Evolutionary conservation across 345 rosid genomes (phyloP), one percentile per base, ranked within the genome.

Genomic region (Carallia brachiata): DNA sequence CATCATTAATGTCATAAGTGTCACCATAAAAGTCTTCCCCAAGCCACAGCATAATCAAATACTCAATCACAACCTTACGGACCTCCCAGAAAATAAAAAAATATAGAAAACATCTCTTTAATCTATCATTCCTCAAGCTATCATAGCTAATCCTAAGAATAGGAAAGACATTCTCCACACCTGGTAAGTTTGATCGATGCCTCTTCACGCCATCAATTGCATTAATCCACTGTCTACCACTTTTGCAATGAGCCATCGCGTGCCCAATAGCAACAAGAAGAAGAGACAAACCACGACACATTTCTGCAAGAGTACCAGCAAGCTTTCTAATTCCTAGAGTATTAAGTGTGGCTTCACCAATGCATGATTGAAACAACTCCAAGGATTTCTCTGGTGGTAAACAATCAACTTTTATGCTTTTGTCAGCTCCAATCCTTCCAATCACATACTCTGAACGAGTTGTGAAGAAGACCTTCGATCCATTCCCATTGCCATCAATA

Each of bases 11-110:
- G 7, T 34, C 30, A n/a, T 2, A 0, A 1, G 8, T 7, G 16
- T 37, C 61, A 54, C 52, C 37, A 5, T 79, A 6, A 68, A 74
- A 58, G 1, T 81, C 83, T 62, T 77, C 58, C 15, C 80, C 80
- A 18, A 72, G 62, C 80, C 80, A 79, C 6, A 62, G 70, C 16
- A 7, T 56, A 47, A 75, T 66, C 6, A 69, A 62, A 2, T 76
- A 37, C 23, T 23, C 12, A 17, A n/a, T 13, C 5, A 3, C 0
- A 1, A 79, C 69, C 13, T 4, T 56, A 59, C 59, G 27, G 39
- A 47, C 75, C 69, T 69, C 77, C 1, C 72, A 74, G 31, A 72
- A 79, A 6, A 79, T 7, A 7, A 64, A 72, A 23, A 70, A 71
- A 54, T 75, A 72, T 2, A 53, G 65, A 62, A 79, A 79, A 34